Conservation (phyloP, 1,284 basidiomycete species). For the Leccinum griseonigrum region DNA sequence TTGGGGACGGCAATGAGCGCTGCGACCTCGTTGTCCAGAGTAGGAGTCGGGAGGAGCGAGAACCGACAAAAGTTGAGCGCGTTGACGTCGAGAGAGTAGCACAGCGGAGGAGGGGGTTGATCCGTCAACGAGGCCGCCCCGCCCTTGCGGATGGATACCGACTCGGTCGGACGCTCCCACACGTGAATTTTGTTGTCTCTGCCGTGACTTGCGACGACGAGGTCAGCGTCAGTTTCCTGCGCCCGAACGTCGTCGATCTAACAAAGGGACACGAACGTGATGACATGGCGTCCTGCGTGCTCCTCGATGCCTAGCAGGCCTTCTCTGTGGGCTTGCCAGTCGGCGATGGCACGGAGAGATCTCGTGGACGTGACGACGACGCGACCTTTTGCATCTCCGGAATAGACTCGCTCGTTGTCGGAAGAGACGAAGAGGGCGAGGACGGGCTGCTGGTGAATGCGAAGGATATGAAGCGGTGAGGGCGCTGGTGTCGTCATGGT, state of each 20-base stretch:
- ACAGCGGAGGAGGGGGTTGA: constrained; percentile 48
- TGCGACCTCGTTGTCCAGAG: constrained; percentile 14
- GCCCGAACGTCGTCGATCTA: no score
- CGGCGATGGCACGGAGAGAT: constrained; percentile 63
- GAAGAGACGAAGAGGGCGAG: constrained; percentile 56
- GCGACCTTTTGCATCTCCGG: constrained; percentile 74
- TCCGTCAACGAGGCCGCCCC: constrained; percentile 54
- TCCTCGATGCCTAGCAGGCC: constrained; percentile 77
- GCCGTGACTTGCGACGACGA: constrained; percentile 57
- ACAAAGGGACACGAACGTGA: constrained; percentile 60
- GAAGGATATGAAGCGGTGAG: constrained; percentile 71
- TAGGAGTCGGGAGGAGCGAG: constrained; percentile 43
- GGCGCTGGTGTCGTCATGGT: constrained; percentile 33
- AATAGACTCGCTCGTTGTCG: constrained; percentile 76
- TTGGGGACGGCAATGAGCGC: constrained; percentile 81
- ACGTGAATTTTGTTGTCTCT: constrained; percentile 82
- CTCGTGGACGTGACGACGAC: constrained; percentile 73
- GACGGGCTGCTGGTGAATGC: constrained; percentile 64
- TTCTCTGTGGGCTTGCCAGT: constrained; percentile 79
- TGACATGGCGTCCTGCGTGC: constrained; percentile 50
- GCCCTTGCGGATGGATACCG: constrained; percentile 42
- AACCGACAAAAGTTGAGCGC: constrained; percentile 90
- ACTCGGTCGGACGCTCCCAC: constrained; percentile 53
- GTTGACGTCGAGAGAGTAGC: constrained; percentile 79
- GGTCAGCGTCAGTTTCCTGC: neutral